phyloP scores from a whole-genome alignment of 768 basidiomycete genomes.

The Saitozyma podzolica region DNA sequence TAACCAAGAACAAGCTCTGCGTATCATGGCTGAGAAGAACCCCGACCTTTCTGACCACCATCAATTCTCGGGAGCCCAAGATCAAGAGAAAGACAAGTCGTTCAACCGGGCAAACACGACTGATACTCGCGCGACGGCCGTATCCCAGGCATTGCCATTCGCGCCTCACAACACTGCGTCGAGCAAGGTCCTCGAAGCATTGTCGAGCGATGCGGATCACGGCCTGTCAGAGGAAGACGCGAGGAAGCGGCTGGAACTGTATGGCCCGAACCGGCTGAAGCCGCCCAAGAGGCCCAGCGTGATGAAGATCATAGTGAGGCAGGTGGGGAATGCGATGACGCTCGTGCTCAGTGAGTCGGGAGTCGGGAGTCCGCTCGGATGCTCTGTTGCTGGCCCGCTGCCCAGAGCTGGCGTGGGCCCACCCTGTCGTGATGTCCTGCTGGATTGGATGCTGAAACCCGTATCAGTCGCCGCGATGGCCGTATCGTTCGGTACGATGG shows the following conservation, averaged over 20 bases:
- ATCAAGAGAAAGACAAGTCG: slow-evolving; percentile 7
- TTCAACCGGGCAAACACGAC: slow-evolving; percentile 24
- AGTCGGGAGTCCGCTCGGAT: not conserved
- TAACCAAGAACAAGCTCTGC: not conserved
- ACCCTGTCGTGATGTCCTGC: not conserved
- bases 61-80: not conserved
- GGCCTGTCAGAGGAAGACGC: slow-evolving; percentile 47
- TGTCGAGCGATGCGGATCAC: slow-evolving; percentile 32
- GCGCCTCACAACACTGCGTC: slow-evolving; percentile 42
- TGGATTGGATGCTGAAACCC: not conserved
- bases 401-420: not conserved
- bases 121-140: slow-evolving; percentile 15
- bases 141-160: slow-evolving; percentile 34
- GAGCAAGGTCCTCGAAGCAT: slow-evolving; percentile 42
- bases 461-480: slow-evolving; percentile 54
- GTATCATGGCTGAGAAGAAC: not conserved
- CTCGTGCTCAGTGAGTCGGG: slow-evolving; percentile 34
- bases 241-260: slow-evolving; percentile 26
- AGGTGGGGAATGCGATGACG: slow-evolving; percentile 51
- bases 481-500: slow-evolving; percentile 61
- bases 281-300: slow-evolving; percentile 42
- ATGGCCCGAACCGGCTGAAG: slow-evolving; percentile 52
- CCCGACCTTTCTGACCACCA: not conserved
- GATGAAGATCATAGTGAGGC: slow-evolving; percentile 44
- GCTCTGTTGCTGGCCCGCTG: not conserved